Percentiles rank a stretch among this genome's conserved stretches.
These are phyloP conservation scores for Fusarium graminum DNA, from an alignment of 2,329 filamentous ascomycete species.

Conservation along the genomic window DNA sequence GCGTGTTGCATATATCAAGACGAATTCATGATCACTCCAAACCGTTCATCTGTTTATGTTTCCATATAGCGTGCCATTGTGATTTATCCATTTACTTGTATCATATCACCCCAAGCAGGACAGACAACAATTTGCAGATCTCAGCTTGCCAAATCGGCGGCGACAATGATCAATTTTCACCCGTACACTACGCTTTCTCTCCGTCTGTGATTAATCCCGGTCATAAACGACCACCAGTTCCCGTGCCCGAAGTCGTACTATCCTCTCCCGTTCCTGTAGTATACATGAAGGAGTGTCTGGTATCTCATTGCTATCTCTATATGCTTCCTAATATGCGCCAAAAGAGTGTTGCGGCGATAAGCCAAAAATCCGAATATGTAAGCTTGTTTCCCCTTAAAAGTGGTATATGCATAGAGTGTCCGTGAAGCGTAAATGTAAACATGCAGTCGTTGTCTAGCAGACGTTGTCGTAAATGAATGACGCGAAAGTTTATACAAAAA, in stretches of 20 bases:
- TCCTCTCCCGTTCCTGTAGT: constrained; percentile 12
- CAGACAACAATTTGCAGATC: constrained; percentile 18
- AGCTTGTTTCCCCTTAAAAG: constrained; percentile 12
- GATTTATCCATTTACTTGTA: background rate
- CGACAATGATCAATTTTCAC: constrained; percentile 28
- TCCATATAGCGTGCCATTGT: background rate
- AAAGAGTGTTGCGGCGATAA: constrained; percentile 43
- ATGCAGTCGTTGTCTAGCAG: constrained; percentile 34
- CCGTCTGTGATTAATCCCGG: constrained; percentile 27
- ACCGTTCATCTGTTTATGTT: background rate
- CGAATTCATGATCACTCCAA: constrained; percentile 22
- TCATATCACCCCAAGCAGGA: background rate
- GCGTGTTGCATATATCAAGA: constrained; percentile 16
- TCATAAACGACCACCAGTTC: background rate
- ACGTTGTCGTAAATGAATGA: constrained; percentile 48
- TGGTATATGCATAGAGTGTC: constrained; percentile 39
- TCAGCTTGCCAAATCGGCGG: constrained; percentile 28
- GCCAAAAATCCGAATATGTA: constrained; percentile 30
- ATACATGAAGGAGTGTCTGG: constrained; percentile 46
- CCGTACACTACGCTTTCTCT: constrained; percentile 8
- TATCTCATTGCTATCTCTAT: constrained; percentile 41
- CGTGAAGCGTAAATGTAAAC: constrained; percentile 35
- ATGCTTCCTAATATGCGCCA: constrained; percentile 42
- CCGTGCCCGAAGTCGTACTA: background rate
- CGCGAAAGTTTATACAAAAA: constrained; percentile 34